Percentiles rank a stretch among this genome's conserved stretches.
These are phyloP conservation scores for Monosporascus sp. DNA, from an alignment of 2,329 filamentous ascomycete genomes.

Conservation along the genomic window DNA sequence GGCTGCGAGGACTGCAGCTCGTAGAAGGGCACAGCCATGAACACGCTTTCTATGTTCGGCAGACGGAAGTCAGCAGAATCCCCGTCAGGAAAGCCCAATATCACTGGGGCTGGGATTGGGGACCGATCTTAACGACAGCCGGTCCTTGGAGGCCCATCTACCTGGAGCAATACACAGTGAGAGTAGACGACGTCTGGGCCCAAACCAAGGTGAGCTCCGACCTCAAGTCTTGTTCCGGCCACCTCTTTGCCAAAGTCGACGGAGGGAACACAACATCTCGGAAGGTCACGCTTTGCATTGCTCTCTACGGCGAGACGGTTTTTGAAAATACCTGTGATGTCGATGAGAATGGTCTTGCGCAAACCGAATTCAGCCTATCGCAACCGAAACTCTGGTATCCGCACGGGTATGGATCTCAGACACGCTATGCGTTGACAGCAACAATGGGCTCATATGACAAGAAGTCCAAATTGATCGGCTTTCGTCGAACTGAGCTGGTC, in stretches of 20 bases:
- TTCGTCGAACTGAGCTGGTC: slow-evolving; percentile 46
- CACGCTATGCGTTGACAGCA: slow-evolving; percentile 44
- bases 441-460: slow-evolving; percentile 13
- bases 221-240: slow-evolving; percentile 32
- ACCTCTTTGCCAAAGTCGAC: slow-evolving; percentile 32
- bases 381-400: slow-evolving; percentile 43
- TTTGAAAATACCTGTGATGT: slow-evolving; percentile 15
- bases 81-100: slow-evolving; percentile 63
- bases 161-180: slow-evolving; percentile 57
- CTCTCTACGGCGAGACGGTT: slow-evolving; percentile 10
- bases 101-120: slow-evolving; percentile 71
- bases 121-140: slow-evolving; percentile 55
- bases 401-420: slow-evolving; percentile 31
- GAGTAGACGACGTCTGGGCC: slow-evolving; percentile 54
- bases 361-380: slow-evolving; percentile 28
- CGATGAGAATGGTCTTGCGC: slow-evolving; percentile 13
- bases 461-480: slow-evolving; percentile 45
- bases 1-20: slow-evolving; percentile 46
- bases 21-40: slow-evolving; percentile 47
- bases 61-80: slow-evolving; percentile 38
- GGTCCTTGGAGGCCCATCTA: slow-evolving; percentile 64
- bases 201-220: slow-evolving; percentile 31
- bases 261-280: slow-evolving; percentile 22
- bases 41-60: slow-evolving; percentile 49
- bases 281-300: slow-evolving; percentile 22